Conservation (phyloP, 2,329 filamentous ascomycete genomes). For the Pseudopyricularia javanii region DNA sequence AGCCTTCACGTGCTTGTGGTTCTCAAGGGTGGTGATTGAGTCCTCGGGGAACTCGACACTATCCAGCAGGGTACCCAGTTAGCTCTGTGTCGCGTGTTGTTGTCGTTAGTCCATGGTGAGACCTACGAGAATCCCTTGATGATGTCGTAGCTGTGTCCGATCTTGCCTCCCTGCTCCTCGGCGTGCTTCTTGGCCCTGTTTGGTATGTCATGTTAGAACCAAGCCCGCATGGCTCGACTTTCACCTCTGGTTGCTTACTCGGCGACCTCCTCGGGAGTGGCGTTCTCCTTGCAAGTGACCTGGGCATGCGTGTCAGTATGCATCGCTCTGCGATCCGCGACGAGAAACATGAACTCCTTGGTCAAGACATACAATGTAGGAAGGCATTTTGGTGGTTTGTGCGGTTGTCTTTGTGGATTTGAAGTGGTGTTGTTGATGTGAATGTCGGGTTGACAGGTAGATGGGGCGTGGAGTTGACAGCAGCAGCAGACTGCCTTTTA, state of each 20-base stretch:
- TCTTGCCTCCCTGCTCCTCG: constrained; percentile 65
- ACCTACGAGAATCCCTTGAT: constrained; percentile 91
- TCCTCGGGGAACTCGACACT: constrained; percentile 66
- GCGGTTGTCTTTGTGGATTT: neutral
- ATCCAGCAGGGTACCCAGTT: constrained; percentile 4
- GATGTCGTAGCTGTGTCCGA: constrained; percentile 71
- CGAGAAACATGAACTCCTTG: neutral
- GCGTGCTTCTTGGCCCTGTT: constrained; percentile 65
- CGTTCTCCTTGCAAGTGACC: constrained; percentile 70
- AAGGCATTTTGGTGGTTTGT: constrained; percentile 8
- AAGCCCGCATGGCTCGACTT: neutral
- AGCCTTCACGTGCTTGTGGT: constrained; percentile 56
- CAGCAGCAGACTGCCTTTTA: constrained; percentile 1
- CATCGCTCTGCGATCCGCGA: no score
- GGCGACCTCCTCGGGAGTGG: constrained; percentile 52
- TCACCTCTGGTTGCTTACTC: constrained; percentile 33
- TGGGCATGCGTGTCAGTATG: constrained; percentile 30
- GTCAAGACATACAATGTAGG: constrained; percentile 9
- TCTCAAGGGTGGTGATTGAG: constrained; percentile 51
- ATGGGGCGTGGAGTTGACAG: neutral
- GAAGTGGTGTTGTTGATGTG: neutral
- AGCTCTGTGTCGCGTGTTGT: neutral
- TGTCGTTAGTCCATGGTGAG: neutral
- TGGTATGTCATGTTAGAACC: neutral
- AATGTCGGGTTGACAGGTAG: neutral